Conservation (phyloP, 306 rosid genomes). For the Quercus agrifolia region DNA sequence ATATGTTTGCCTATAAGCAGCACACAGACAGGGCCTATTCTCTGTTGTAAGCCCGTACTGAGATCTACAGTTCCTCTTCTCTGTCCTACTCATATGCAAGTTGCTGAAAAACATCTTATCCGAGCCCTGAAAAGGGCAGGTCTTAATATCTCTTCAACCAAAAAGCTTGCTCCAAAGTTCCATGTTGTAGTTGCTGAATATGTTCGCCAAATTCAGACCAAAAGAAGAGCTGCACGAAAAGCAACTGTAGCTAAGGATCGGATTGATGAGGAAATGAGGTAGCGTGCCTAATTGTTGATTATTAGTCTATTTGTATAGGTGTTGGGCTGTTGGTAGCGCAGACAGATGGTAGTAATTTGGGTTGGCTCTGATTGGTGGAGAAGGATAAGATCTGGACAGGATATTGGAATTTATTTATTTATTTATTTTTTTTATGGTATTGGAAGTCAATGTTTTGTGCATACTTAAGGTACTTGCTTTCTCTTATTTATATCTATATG, state of each 20-base stretch:
- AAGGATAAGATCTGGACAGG: background rate
- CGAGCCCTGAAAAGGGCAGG: constrained; percentile 46
- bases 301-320: constrained; percentile 28
- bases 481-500: background rate
- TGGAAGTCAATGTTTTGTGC: background rate
- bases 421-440: background rate
- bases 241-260: constrained; percentile 24
- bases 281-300: constrained; percentile 20
- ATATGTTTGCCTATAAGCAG: constrained; percentile 31
- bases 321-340: constrained; percentile 17
- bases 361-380: background rate
- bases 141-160: constrained; percentile 23
- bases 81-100: constrained; percentile 37
- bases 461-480: background rate
- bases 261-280: constrained; percentile 21
- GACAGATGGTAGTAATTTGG: background rate
- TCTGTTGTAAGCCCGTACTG: constrained; percentile 46
- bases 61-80: constrained; percentile 40
- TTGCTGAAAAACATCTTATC: constrained; percentile 42
- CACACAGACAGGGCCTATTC: constrained; percentile 42
- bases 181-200: constrained; percentile 33
- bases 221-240: constrained; percentile 32
- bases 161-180: constrained; percentile 36
- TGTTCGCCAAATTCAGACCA: constrained; percentile 44
- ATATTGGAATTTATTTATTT: background rate